These are phyloP conservation scores for Pichia membranifaciens DNA, from an alignment of 805 yeast genomes.

Conservation along the genomic window DNA sequence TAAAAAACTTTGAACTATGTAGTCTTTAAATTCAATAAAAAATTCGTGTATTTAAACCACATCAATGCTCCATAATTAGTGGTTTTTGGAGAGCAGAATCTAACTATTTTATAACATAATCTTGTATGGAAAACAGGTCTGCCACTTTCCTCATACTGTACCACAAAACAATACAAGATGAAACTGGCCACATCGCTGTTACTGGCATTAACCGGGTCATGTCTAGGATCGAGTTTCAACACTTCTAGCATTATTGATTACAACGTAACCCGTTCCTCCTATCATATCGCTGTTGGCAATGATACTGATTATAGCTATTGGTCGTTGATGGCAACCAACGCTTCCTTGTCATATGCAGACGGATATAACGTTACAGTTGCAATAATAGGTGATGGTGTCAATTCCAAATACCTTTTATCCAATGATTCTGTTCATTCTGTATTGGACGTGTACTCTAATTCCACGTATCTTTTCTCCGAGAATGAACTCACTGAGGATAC, in stretches of 20 bases:
- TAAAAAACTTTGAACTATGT: too few species aligned
- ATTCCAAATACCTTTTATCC: neutral
- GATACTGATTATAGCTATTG: slow-evolving; percentile 1
- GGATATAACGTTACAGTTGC: slow-evolving; percentile 6
- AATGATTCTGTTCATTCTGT: neutral
- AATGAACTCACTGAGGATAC: slow-evolving; percentile 8
- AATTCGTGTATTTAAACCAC: too few species aligned
- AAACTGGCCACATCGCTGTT: neutral
- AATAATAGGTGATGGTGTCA: slow-evolving; percentile 10
- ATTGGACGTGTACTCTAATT: neutral
- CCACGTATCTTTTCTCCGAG: neutral
- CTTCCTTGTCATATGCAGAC: neutral
- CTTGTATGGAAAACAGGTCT: too few species aligned
- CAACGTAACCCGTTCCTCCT: slow-evolving; percentile 3
- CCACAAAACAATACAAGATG: neutral
- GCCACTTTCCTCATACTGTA: too few species aligned
- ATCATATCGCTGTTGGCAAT: slow-evolving; percentile 2
- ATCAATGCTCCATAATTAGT: too few species aligned
- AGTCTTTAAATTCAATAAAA: too few species aligned
- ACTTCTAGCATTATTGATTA: slow-evolving; percentile 2
- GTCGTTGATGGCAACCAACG: slow-evolving; percentile 1
- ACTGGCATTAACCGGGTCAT: neutral
- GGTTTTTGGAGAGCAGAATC: too few species aligned
- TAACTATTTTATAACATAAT: too few species aligned
- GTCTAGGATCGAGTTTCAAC: neutral